These are phyloP conservation scores for Tothia fuscella DNA, from an alignment of 2,329 filamentous ascomycete species.

Conservation along the genomic window DNA sequence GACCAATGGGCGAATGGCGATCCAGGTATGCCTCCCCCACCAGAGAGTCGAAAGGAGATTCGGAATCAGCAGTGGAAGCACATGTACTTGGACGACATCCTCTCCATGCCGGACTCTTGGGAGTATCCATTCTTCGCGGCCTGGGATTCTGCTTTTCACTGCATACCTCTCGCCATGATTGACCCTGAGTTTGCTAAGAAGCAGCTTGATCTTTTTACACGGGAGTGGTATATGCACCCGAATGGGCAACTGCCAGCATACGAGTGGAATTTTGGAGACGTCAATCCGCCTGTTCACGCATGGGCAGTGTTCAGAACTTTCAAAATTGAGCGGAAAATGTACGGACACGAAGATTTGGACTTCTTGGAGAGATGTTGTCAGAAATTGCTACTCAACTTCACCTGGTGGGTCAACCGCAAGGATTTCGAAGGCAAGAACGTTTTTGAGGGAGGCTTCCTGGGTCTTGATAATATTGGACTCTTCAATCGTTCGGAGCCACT, in stretches of 20 bases:
- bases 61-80: conserved; percentile 90
- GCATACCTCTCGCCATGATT: conserved; percentile 91
- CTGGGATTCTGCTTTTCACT: conserved; percentile 96
- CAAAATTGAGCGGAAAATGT: conserved; percentile 97
- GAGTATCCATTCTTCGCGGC: conserved; percentile 97
- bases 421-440: conserved; percentile 92
- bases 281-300: conserved; percentile 91
- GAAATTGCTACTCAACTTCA: conserved; percentile 90
- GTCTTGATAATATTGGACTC: conserved; percentile 90
- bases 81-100: conserved; percentile 84
- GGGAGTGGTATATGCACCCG: conserved; percentile 98
- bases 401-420: conserved; percentile 98
- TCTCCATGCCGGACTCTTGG: conserved; percentile 98
- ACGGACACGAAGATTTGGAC: conserved; percentile 85
- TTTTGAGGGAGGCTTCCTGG: conserved; percentile 91
- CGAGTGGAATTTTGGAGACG: conserved; percentile 97
- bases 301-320: conserved; percentile 94
- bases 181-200: conserved; percentile 98
- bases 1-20: conserved; percentile 97
- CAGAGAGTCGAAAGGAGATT: conserved; percentile 63
- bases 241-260: conserved; percentile 89
- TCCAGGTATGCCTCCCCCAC: conserved; percentile 75
- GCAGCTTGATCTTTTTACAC: conserved; percentile 87
- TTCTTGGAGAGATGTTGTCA: conserved; percentile 96
- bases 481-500: conserved; percentile 95